Evolutionary conservation across 345 rosid species (phyloP).

Genomic region (Citrus australasica): DNA sequence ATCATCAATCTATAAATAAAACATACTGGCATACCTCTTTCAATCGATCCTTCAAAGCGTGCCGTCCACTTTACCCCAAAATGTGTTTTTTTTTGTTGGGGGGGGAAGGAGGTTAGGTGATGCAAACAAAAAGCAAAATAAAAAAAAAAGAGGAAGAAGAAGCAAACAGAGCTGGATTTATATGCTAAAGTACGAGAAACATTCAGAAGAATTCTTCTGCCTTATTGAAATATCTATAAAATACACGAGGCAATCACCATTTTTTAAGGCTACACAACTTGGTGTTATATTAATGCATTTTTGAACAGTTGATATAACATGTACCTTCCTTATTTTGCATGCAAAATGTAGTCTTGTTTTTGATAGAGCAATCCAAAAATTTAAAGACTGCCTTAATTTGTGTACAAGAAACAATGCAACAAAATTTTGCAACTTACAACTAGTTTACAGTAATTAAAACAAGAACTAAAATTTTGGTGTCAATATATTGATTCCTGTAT

Average conservation of each 20-base stretch:
- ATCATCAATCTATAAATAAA: not conserved
- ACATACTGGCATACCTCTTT: slow-evolving; percentile 52
- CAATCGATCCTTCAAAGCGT: slow-evolving; percentile 76
- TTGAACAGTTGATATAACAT: not conserved
- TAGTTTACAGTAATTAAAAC: not conserved
- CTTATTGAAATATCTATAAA: not conserved
- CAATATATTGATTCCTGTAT: not conserved
- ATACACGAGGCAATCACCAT: not conserved
- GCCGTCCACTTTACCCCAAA: slow-evolving; percentile 71
- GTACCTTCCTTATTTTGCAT: too few species aligned
- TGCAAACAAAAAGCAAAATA: not conserved
- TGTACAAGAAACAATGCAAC: not conserved
- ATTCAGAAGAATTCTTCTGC: not conserved
- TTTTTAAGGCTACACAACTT: not conserved
- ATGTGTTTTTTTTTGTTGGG: too few species aligned
- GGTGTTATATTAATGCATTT: not conserved
- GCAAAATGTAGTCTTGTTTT: not conserved
- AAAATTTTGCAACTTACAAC: not conserved
- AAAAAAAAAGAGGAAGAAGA: not conserved
- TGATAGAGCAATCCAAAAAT: not conserved
- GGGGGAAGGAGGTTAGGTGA: not conserved
- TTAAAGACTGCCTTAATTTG: not conserved
- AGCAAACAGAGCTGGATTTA: not conserved
- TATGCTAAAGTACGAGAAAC: not conserved
- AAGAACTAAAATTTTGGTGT: not conserved